A percentile compares a stretch with the other conserved stretches of the same genome.
phyloP scores from a whole-genome alignment of 352 stramenopile genomes.

The Phytophthora constricta region DNA sequence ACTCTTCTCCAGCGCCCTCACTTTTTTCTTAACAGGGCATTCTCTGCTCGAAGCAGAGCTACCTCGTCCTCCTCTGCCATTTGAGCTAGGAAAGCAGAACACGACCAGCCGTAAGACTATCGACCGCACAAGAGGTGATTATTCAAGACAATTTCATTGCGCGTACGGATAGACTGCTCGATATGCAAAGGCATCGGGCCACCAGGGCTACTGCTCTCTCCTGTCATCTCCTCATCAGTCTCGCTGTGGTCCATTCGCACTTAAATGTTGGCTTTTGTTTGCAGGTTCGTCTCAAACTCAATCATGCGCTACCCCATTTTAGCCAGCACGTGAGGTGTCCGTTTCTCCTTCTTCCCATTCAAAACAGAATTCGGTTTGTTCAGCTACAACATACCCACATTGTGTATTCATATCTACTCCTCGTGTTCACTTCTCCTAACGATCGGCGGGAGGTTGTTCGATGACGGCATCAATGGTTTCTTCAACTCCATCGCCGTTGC shows the following conservation, averaged over 20 bases:
- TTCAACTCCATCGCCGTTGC: constrained; percentile 8
- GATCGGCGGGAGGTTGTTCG: constrained; percentile 41
- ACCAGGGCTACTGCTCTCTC: constrained; percentile 19
- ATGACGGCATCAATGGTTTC: constrained; percentile 16
- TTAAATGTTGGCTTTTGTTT: too few species aligned
- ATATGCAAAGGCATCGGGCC: constrained; percentile 44
- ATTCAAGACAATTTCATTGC: background rate
- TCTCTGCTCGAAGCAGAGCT: constrained; percentile 62
- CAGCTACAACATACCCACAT: too few species aligned
- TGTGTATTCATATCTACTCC: constrained; percentile 16
- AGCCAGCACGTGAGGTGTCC: too few species aligned
- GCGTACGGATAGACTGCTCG: constrained; percentile 34
- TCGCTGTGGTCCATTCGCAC: constrained; percentile 26
- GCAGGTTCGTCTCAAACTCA: background rate
- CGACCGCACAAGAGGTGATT: background rate
- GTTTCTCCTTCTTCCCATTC: constrained; percentile 27
- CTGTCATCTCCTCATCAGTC: constrained; percentile 29
- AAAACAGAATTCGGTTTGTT: too few species aligned
- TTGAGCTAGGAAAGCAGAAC: constrained; percentile 12
- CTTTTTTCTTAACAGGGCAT: constrained; percentile 73
- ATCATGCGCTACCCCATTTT: too few species aligned
- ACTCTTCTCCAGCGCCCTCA: constrained; percentile 67
- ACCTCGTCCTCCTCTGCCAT: constrained; percentile 50
- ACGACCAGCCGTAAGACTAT: too few species aligned
- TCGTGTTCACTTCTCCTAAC: constrained; percentile 34